Evolutionary conservation across 768 basidiomycete species (phyloP), one percentile per base, ranked within the genome.

Genomic region (Ephemerocybe angulata): DNA sequence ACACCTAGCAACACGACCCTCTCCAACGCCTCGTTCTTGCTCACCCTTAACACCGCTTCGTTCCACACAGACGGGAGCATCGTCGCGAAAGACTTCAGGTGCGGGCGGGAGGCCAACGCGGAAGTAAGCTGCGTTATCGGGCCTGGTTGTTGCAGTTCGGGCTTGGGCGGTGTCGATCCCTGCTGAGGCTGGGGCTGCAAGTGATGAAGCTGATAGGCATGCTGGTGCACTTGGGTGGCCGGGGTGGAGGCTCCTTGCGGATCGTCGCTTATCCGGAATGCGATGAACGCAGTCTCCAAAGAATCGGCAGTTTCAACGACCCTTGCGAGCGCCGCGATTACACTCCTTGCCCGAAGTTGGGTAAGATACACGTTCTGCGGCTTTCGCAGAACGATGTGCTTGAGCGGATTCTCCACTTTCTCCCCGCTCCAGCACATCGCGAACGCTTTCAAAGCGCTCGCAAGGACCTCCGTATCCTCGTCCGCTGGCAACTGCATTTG

Each of bases 61-160:
- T 80, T 83, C 85, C 85, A 86, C 0, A 84, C 69, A 3, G 77
- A 73, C 1, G 85, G 85, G 5, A 85, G 69, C 42, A 78, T 73
- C 0, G 85, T 80, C 54, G 74, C 69, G 50, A 87, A 72, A 2
- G 71, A 74, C 58, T 74, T 78, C 4, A 87, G 70, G 11, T 68
- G 60, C 1, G 68, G 72, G 0, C 75, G 70, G 10, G 74, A 65
- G 19, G 81, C 75, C 7, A 79, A 65, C 0, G 72, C 65, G 11
- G 63, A 52, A 1, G 67, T 66, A 46, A 76, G 64, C 2, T 58
- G 58, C 63, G 76, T 62, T 7, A 72, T 65, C 1, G 76, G 71
- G 4, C 72, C 70, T 3, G 55, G 50, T 31, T 55, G 60, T 21
- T 22, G 11, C 25, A 24, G 3, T 29, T 15, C 8, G 2, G 22